Conservation (phyloP, 768 basidiomycete species). For the Tricholoma furcatifolium region DNA sequence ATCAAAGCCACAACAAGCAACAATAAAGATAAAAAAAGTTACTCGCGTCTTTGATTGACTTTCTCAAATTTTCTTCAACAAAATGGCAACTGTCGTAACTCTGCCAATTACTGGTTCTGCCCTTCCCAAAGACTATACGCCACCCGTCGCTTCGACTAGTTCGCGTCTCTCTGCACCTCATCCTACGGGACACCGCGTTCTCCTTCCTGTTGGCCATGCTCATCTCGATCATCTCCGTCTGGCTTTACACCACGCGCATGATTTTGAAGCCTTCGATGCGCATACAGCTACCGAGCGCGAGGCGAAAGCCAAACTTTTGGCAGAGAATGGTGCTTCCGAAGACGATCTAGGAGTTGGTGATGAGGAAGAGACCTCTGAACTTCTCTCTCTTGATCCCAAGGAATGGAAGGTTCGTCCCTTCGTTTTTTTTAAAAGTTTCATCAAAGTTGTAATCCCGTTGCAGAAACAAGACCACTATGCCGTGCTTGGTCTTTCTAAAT, state of each 20-base stretch:
- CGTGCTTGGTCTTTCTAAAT: constrained; percentile 89
- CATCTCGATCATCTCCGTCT: constrained; percentile 84
- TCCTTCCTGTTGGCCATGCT: constrained; percentile 87
- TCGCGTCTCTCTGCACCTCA: constrained; percentile 32
- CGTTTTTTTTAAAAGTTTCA: neutral
- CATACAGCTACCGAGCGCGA: constrained; percentile 43
- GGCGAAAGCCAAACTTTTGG: constrained; percentile 41
- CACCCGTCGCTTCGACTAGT: constrained; percentile 34
- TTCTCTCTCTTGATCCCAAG: constrained; percentile 85
- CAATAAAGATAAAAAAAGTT: neutral
- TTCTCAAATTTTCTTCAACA: neutral
- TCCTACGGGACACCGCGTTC: constrained; percentile 38
- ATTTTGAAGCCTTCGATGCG: constrained; percentile 83
- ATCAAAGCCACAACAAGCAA: neutral
- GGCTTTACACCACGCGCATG: constrained; percentile 67
- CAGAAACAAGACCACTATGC: constrained; percentile 99
- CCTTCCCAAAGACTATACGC: constrained; percentile 43
- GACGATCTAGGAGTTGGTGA: constrained; percentile 93
- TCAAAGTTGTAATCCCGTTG: neutral
- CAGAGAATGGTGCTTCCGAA: constrained; percentile 55
- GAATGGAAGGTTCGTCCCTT: constrained; percentile 82
- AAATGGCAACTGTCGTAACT: constrained; percentile 27
- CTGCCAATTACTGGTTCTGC: constrained; percentile 28
- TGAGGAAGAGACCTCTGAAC: constrained; percentile 74
- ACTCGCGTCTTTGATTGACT: neutral